These are phyloP conservation scores for Sclerospora graminicola DNA, from an alignment of 352 stramenopile species.

Conservation along the genomic window DNA sequence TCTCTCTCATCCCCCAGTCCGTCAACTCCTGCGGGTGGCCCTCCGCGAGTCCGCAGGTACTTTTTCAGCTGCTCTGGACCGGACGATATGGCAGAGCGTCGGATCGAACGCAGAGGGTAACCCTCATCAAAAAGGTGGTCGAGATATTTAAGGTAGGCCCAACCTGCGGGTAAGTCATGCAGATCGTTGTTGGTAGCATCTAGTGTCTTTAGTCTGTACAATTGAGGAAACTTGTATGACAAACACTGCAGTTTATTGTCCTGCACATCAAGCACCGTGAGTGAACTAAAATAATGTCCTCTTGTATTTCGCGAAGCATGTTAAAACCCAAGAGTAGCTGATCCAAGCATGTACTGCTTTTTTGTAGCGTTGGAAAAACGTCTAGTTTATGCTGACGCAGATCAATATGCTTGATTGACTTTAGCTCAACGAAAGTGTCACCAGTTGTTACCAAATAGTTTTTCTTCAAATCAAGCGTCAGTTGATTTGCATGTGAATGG, in stretches of 20 bases:
- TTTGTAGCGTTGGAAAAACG: constrained; percentile 45
- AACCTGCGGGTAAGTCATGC: constrained; percentile 46
- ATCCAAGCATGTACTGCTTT: constrained; percentile 34
- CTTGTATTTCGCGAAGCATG: constrained; percentile 32
- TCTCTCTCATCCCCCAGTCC: constrained; percentile 52
- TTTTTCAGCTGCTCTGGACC: constrained; percentile 73
- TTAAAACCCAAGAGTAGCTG: constrained; percentile 77
- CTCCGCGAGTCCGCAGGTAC: constrained; percentile 64
- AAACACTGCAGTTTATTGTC: constrained; percentile 70
- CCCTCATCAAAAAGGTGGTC: constrained; percentile 66
- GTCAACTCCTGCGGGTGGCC: constrained; percentile 48
- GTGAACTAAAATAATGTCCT: constrained; percentile 30
- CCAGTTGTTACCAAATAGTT: no score
- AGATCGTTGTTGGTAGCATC: constrained; percentile 82
- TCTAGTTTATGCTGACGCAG: constrained; percentile 68
- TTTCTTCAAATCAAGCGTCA: no score
- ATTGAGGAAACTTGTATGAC: constrained; percentile 40
- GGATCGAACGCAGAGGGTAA: constrained; percentile 67
- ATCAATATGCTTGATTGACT: constrained; percentile 65
- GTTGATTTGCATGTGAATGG: no score
- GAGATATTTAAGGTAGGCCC: constrained; percentile 70
- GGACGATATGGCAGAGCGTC: constrained; percentile 45
- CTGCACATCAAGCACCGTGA: constrained; percentile 66
- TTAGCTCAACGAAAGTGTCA: no score
- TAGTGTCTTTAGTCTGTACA: constrained; percentile 69